A percentile compares a stretch with the other conserved stretches of the same genome.
These are phyloP conservation scores for Brasenia schreberi DNA, from an alignment of 164 flowering plant genomes.

Conservation along the genomic window DNA sequence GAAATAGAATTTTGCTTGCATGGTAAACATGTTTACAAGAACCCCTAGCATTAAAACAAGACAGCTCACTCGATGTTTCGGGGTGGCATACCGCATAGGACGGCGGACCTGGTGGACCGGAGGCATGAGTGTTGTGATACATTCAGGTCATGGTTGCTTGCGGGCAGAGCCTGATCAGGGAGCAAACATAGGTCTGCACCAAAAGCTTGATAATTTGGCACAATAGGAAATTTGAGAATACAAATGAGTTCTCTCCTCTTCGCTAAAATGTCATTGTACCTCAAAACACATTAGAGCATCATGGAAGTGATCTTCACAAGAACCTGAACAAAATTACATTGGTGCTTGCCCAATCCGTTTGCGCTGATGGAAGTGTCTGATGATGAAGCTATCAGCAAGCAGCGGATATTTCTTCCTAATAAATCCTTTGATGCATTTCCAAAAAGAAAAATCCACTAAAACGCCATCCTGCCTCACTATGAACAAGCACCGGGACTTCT, in stretches of 20 bases:
- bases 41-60: too few relatives aligned
- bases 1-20: too few relatives aligned
- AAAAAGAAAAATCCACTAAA: constrained; percentile 77
- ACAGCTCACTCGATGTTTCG: too few relatives aligned
- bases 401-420: constrained; percentile 78
- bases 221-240: too few relatives aligned
- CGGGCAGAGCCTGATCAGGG: too few relatives aligned
- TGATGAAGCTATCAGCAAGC: constrained; percentile 75
- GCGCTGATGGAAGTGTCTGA: constrained; percentile 60
- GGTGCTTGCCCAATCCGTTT: constrained; percentile 13
- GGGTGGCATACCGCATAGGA: too few relatives aligned
- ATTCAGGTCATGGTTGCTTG: too few relatives aligned
- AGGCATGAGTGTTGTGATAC: too few relatives aligned
- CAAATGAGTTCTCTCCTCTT: background rate
- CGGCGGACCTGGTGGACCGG: too few relatives aligned
- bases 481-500: constrained; percentile 72
- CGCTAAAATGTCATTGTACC: background rate
- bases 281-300: background rate
- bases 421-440: constrained; percentile 96
- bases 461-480: constrained; percentile 80
- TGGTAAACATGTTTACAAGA: too few relatives aligned
- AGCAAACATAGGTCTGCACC: too few relatives aligned
- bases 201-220: too few relatives aligned
- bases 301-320: background rate
- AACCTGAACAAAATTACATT: constrained; percentile 1